phyloP scores from a whole-genome alignment of 768 basidiomycete species.

The Suillus variegatus region DNA sequence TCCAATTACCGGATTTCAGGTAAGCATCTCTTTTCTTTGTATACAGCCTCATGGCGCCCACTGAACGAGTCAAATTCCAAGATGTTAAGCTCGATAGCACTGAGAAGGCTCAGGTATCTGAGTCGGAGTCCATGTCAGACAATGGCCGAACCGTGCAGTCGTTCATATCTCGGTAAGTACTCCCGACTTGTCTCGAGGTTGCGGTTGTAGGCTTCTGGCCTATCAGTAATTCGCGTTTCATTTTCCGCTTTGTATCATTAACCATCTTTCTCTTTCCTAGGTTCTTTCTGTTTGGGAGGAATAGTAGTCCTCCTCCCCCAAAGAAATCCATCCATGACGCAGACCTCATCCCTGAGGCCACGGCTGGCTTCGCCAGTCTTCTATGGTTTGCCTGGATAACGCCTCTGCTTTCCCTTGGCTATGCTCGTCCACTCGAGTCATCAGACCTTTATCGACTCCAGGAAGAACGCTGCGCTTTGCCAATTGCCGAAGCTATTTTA shows the following conservation, averaged over 20 bases:
- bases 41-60: neutral
- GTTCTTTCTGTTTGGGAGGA: neutral
- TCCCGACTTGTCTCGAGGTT: neutral
- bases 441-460: conserved; percentile 81
- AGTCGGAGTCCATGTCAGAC: neutral
- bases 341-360: conserved; percentile 61
- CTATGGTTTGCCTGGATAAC: conserved; percentile 80
- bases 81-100: neutral
- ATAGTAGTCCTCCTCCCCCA: conserved; percentile 38
- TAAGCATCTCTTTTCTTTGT: neutral
- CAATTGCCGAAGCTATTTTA: conserved; percentile 63
- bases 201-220: neutral
- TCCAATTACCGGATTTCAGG: neutral
- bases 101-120: neutral
- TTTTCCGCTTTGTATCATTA: neutral
- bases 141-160: neutral
- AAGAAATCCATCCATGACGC: conserved; percentile 61
- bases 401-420: conserved; percentile 70
- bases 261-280: conserved; percentile 7
- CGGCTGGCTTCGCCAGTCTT: conserved; percentile 57
- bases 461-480: conserved; percentile 55
- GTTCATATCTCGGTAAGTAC: neutral
- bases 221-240: neutral
- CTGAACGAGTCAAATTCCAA: neutral
- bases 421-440: conserved; percentile 77